Evolutionary conservation across 192 early-diverging fungal species (phyloP).

Genomic region (Coemansia sp.): DNA sequence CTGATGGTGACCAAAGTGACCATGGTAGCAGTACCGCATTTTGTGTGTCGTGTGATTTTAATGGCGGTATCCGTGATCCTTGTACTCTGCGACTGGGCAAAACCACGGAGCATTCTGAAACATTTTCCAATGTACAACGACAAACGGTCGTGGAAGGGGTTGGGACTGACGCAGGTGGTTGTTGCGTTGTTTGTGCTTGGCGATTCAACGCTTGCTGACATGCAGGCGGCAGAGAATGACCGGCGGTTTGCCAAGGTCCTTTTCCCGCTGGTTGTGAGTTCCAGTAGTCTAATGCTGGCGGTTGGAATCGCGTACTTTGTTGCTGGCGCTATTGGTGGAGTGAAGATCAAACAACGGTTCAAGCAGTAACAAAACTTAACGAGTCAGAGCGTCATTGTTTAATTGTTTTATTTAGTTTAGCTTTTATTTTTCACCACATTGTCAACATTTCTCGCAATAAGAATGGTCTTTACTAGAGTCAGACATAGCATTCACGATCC

Average conservation of each 20-base stretch:
- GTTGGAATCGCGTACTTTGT: conserved; percentile 37
- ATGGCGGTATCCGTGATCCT: conserved; percentile 20
- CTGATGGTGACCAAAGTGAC: conserved; percentile 9
- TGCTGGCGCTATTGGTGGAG: conserved; percentile 38
- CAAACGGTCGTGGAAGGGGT: conserved; percentile 27
- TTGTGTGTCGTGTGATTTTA: conserved; percentile 40
- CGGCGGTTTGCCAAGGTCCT: conserved; percentile 17
- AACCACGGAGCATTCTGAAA: conserved; percentile 15
- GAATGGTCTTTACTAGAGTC: no score
- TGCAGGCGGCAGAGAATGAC: conserved; percentile 7
- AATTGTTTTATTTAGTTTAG: no score
- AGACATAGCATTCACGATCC: no score
- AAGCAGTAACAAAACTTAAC: background rate
- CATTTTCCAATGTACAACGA: conserved; percentile 46
- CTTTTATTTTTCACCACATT: no score
- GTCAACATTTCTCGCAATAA: no score
- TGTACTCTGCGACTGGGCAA: conserved; percentile 32
- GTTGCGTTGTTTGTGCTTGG: conserved; percentile 41
- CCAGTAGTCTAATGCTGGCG: conserved; percentile 22
- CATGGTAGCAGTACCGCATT: conserved; percentile 33
- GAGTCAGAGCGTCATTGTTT: no score
- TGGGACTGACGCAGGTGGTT: conserved; percentile 40
- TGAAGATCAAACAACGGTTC: conserved; percentile 6
- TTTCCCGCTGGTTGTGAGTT: conserved; percentile 33
- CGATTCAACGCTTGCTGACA: conserved; percentile 28